Evolutionary conservation across 2,329 filamentous ascomycete species (phyloP).

Genomic region (Rutstroemia sp.): DNA sequence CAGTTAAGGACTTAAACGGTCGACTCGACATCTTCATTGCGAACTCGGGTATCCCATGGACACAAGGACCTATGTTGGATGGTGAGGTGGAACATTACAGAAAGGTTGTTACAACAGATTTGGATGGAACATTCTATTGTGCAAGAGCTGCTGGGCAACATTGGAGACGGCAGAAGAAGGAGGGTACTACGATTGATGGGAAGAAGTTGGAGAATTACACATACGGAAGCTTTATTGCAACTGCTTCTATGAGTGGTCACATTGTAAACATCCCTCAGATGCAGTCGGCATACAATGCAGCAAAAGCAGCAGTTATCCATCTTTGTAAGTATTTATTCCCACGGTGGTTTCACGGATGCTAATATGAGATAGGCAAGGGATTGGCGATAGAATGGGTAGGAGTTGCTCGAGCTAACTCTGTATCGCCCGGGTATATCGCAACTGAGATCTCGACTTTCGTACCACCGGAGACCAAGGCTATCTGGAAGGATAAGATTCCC

Average conservation of each 20-base stretch:
- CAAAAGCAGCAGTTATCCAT: conserved; percentile 58
- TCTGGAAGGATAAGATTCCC: conserved; percentile 73
- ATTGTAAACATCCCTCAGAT: conserved; percentile 72
- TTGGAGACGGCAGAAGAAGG: conserved; percentile 62
- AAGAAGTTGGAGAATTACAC: conserved; percentile 52
- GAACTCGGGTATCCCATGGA: conserved; percentile 72
- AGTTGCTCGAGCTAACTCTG: conserved; percentile 64
- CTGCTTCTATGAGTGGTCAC: conserved; percentile 70
- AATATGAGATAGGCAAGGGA: conserved; percentile 47
- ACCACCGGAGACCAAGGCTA: conserved; percentile 56
- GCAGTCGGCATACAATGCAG: conserved; percentile 67
- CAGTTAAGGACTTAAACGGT: conserved; percentile 59
- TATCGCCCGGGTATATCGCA: conserved; percentile 69
- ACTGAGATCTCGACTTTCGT: conserved; percentile 66
- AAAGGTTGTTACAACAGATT: conserved; percentile 61
- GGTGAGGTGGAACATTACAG: conserved; percentile 56
- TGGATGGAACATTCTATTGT: conserved; percentile 74
- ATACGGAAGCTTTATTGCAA: conserved; percentile 67
- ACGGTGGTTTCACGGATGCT: neutral
- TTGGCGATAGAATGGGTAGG: conserved; percentile 71
- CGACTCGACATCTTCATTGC: conserved; percentile 73
- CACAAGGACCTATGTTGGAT: conserved; percentile 58
- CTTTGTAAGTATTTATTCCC: conserved; percentile 37
- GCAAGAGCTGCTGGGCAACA: conserved; percentile 62
- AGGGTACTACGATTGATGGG: conserved; percentile 56